Conservation (phyloP, 208 protist species). For the Trypanosoma avium region DNA sequence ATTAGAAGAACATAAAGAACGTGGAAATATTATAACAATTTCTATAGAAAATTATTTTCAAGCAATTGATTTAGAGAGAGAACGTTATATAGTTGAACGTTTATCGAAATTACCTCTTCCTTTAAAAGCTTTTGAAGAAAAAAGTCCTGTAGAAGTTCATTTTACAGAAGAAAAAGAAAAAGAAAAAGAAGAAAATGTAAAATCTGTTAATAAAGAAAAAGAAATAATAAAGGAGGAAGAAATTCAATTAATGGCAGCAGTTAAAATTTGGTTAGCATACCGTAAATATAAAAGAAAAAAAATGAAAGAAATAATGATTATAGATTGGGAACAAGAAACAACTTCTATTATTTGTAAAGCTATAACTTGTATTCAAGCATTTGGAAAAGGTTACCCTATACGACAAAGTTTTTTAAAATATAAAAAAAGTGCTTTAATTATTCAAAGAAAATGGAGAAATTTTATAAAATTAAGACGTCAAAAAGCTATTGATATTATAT, state of each 20-base stretch:
- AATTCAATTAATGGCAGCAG: background rate
- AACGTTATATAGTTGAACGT: background rate
- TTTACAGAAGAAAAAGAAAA: background rate
- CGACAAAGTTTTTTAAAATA: background rate
- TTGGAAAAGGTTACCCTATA: background rate
- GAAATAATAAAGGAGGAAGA: background rate
- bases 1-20: constrained; percentile 2
- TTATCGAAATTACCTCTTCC: background rate
- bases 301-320: background rate
- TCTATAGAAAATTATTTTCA: background rate
- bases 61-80: background rate
- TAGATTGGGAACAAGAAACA: background rate
- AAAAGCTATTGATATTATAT: constrained; percentile 11
- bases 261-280: constrained; percentile 5
- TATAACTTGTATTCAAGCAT: constrained; percentile 6
- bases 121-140: background rate
- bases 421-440: background rate
- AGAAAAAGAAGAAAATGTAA: background rate
- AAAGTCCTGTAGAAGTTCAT: background rate
- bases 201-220: background rate
- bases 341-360: background rate
- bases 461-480: constrained; percentile 11
- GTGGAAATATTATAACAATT: background rate
- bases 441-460: constrained; percentile 22
- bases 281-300: background rate